Base-by-base conservation (phyloP, 2,329 filamentous ascomycete species). In the Akanthomyces muscarius region DNA sequence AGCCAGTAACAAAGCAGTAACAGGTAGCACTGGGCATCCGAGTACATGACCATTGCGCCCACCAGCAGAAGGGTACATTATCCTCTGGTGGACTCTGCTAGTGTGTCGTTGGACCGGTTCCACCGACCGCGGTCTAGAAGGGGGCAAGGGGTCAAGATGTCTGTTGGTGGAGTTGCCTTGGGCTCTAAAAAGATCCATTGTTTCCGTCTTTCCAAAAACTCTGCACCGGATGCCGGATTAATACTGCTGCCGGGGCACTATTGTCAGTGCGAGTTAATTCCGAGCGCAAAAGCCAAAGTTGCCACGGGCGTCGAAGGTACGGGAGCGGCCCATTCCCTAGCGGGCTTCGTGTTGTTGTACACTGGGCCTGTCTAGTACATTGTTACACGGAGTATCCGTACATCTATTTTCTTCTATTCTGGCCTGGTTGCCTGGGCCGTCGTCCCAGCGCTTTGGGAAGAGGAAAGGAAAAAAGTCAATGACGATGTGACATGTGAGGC, bases 81-180 rank as follows among this genome's bases (percentile, higher is more conserved):
- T 48, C 59, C 59, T 41, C 50, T 42, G 55, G 13, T 30, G 28
- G 55, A 11, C 45, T 59, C 55, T 59, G 51, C 59, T 61, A 55
- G 51, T 55, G 51, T 33, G 6, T 47, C 8, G 51, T 48, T 61
- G 48, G 11, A 42, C 5, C 36, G 51, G 59, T 61, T 61, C 59
- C 59, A 61, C 59, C 59, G 59, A 61, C 59, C 59, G 51, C 51
- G 59, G 51, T 61, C 59, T 61, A 61, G 59, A 61, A 47, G 58
- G 28, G 7, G 13, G 11, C 42, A 41, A 54, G 41, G 54, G 13
- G 11, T 42, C 50, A 54, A 51, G 54, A 30, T 42, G 25, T 55
- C 38, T 48, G 6, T 21, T 28, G 5, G 47, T 50, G 57, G 57
- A 60, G 57, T 42, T 41, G 18, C 5, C 23, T 41, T 13, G 14